Base-by-base conservation (phyloP, 1,284 basidiomycete species). In the Marasmius fiardii region DNA sequence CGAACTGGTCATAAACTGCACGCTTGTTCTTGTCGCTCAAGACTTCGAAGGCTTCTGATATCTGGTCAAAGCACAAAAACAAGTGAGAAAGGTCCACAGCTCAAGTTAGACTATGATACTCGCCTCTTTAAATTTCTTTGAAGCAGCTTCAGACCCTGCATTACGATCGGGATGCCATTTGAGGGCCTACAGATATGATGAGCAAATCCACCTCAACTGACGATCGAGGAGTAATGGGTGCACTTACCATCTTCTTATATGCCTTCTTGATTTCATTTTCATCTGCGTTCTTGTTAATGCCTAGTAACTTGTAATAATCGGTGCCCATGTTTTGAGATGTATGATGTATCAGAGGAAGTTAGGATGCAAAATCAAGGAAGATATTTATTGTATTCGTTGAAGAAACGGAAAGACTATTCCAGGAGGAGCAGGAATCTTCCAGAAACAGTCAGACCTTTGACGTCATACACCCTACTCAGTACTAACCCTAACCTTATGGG, bases 11-110 rank as follows among this genome's bases (percentile, higher is more conserved):
- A 64, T 97, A 99, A 26, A 98, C 74, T 0, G 92, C 78, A 48
- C 93, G 88, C 73, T 98, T 99, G 71, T 98, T 83, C 74, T 90
- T 88, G 73, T 98, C 95, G 53, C 84, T 92, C 52, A 98, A 83
- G 48, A 98, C 96, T 71, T 99, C 96, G 66, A 96, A 98, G 0
- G 96, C 96, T 77, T 99, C 96, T 23, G 92, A 92, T 57, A 97
- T 83, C 90, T 93, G 53, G n/a, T n/a, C n/a, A n/a, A n/a, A n/a
- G n/a, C n/a, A n/a, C 7, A 28, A 43, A 43, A 45, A 16, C 41
- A 11, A 23, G n/a, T 18, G 6, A 48, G 55, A 35, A 51, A 48
- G 37, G 31, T 37, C 35, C 2, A 37, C 54, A 33, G 57, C 51
- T 7, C 2, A 12, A 34, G n/a, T 5, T 12, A 2, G 4, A 14